Evolutionary conservation across 2,329 filamentous ascomycete species (phyloP).

Genomic region (Huntiella savannae): DNA sequence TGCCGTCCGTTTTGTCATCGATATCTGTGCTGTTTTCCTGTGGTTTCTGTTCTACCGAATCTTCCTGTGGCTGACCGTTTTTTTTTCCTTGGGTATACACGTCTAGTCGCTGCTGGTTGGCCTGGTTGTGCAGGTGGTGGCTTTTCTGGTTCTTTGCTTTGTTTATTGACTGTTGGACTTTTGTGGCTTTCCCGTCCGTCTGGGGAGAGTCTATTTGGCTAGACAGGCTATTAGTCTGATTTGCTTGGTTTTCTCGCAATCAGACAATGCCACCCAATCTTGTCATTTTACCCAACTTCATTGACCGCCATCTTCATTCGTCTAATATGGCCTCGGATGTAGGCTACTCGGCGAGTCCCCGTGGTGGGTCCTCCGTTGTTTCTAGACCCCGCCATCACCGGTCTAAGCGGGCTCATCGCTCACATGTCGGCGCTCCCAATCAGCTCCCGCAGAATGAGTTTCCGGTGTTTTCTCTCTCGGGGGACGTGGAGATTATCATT

Average conservation of each 20-base stretch:
- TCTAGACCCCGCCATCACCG: conserved; percentile 36
- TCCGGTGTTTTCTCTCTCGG: conserved; percentile 72
- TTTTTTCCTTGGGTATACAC: no score
- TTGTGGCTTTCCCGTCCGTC: background rate
- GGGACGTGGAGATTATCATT: conserved; percentile 81
- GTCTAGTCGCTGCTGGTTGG: no score
- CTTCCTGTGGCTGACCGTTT: no score
- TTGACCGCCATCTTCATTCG: conserved; percentile 27
- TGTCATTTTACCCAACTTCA: no score
- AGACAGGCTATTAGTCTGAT: no score
- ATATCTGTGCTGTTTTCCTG: background rate
- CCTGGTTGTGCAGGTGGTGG: background rate
- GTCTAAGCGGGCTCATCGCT: conserved; percentile 57
- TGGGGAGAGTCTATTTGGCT: background rate
- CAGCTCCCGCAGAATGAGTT: conserved; percentile 74
- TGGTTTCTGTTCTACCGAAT: background rate
- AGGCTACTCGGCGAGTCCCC: conserved; percentile 32
- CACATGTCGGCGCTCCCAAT: conserved; percentile 53
- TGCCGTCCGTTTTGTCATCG: background rate
- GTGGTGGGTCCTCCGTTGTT: conserved; percentile 41
- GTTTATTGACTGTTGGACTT: background rate
- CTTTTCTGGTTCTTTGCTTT: background rate
- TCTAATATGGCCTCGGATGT: conserved; percentile 26
- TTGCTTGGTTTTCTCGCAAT: background rate
- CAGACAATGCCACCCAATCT: background rate